These are phyloP conservation scores for Suillus spraguei DNA, from an alignment of 768 basidiomycete species.

Conservation along the genomic window DNA sequence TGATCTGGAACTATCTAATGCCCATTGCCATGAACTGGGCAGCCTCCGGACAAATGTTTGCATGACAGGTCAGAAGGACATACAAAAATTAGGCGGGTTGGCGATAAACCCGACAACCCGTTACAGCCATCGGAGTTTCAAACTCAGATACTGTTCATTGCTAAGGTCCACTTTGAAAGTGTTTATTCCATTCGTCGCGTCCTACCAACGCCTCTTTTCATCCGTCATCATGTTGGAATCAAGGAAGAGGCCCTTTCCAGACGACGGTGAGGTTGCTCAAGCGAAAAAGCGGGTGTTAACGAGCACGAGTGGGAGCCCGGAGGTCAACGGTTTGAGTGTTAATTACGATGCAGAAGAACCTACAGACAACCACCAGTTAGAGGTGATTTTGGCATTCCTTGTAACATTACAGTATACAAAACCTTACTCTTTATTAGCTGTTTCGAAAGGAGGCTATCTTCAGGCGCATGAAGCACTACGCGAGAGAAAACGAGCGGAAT, in stretches of 20 bases:
- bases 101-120: slow-evolving; percentile 1
- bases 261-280: slow-evolving; percentile 49
- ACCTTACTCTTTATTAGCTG: slow-evolving; percentile 44
- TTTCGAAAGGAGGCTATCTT: slow-evolving; percentile 88
- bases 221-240: slow-evolving; percentile 48
- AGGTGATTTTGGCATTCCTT: slow-evolving; percentile 45
- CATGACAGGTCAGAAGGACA: slow-evolving; percentile 21
- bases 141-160: slow-evolving; percentile 14
- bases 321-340: slow-evolving; percentile 49
- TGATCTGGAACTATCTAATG: slow-evolving; percentile 18
- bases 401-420: not conserved
- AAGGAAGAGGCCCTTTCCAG: slow-evolving; percentile 58
- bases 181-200: slow-evolving; percentile 14
- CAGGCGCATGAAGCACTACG: slow-evolving; percentile 82
- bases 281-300: slow-evolving; percentile 61
- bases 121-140: slow-evolving; percentile 30
- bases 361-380: slow-evolving; percentile 57
- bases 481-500: slow-evolving; percentile 70
- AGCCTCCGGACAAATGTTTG: slow-evolving; percentile 28
- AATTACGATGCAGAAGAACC: slow-evolving; percentile 41
- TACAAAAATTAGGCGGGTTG: not conserved
- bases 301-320: slow-evolving; percentile 52
- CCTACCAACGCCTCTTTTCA: slow-evolving; percentile 16
- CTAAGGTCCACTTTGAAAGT: slow-evolving; percentile 17
- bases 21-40: slow-evolving; percentile 30